These are phyloP conservation scores for Phytophthora cryptogea DNA, from an alignment of 352 stramenopile species.

Conservation along the genomic window DNA sequence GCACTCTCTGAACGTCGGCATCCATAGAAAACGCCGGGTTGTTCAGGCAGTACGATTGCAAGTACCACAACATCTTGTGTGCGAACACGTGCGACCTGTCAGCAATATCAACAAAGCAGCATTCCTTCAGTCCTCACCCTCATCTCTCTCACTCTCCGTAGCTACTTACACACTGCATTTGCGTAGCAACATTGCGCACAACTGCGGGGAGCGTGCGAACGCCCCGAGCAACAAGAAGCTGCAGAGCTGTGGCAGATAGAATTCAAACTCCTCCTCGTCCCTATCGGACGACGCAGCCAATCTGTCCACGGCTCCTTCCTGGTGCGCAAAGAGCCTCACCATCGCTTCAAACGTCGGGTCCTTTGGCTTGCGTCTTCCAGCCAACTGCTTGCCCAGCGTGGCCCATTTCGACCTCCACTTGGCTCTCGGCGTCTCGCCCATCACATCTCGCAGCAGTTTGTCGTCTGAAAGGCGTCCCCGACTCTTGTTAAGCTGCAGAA, in stretches of 20 bases:
- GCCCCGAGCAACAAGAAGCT: constrained; percentile 79
- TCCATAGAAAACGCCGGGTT: constrained; percentile 64
- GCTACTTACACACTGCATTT: constrained; percentile 73
- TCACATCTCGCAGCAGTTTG: constrained; percentile 63
- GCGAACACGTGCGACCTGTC: constrained; percentile 82
- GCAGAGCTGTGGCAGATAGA: constrained; percentile 85
- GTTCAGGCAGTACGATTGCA: constrained; percentile 77
- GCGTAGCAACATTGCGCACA: constrained; percentile 69
- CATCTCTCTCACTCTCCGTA: neutral
- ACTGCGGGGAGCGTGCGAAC: constrained; percentile 66
- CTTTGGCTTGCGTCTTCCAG: constrained; percentile 48
- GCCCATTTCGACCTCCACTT: constrained; percentile 80
- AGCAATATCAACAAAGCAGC: neutral
- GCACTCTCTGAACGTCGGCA: constrained; percentile 58
- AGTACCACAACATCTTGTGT: constrained; percentile 86
- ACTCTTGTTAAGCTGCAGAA: constrained; percentile 79
- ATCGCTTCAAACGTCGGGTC: constrained; percentile 84
- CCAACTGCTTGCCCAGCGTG: constrained; percentile 71
- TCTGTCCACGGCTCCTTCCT: constrained; percentile 64
- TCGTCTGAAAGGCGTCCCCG: constrained; percentile 66
- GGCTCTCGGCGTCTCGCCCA: constrained; percentile 40
- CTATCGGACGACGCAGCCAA: constrained; percentile 56
- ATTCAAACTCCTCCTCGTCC: constrained; percentile 75
- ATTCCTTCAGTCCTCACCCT: neutral
- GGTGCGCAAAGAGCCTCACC: constrained; percentile 83